Conservation (phyloP, 148 eudicot species). For the Oxyria digyna region DNA sequence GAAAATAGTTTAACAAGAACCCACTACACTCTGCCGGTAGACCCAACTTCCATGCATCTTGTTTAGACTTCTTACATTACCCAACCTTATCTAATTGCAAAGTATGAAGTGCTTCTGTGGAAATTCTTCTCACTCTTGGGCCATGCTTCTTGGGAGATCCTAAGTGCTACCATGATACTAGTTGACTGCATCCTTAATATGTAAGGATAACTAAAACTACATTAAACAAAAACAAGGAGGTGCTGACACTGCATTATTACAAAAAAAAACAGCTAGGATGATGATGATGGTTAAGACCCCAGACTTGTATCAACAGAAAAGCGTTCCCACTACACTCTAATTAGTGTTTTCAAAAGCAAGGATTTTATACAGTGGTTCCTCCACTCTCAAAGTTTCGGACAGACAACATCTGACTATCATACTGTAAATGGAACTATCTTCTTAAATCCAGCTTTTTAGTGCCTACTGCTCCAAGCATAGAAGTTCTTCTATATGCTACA, state of each 20-base stretch:
- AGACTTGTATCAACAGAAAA: neutral
- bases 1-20: neutral
- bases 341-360: neutral
- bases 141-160: neutral
- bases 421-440: neutral
- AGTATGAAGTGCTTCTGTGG: neutral
- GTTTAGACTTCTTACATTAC: neutral
- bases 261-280: neutral
- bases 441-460: neutral
- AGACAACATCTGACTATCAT: neutral
- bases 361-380: neutral
- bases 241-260: neutral
- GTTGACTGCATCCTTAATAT: neutral
- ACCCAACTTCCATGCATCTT: neutral
- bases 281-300: neutral
- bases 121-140: neutral
- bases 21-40: neutral
- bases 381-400: neutral
- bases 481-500: neutral
- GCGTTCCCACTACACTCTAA: neutral
- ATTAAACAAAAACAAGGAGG: neutral
- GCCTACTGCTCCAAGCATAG: neutral
- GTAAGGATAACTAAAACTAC: neutral
- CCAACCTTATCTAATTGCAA: neutral
- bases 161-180: neutral